phyloP scores from a whole-genome alignment of 129 eudicot genomes.

The Flaveria ramosissima region DNA sequence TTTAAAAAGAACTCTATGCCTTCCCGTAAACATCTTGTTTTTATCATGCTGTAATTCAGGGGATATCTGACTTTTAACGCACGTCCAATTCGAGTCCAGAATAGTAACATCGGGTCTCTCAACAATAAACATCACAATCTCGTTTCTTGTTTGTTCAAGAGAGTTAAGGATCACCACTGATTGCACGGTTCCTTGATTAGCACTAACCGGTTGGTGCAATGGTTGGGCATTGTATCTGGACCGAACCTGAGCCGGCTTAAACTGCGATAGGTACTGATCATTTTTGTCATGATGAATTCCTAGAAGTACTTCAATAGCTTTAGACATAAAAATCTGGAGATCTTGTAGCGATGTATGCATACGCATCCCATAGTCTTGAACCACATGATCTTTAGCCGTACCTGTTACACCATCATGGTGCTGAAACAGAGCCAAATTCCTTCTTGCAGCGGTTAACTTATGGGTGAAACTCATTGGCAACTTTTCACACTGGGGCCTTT shows the following conservation, averaged over 20 bases:
- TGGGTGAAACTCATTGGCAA: conserved; percentile 74
- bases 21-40: conserved; percentile 62
- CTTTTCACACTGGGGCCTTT: conserved; percentile 84
- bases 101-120: conserved; percentile 92
- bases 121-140: conserved; percentile 85
- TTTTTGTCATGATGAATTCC: conserved; percentile 76
- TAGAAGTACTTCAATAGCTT: conserved; percentile 81
- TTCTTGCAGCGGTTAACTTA: conserved; percentile 87
- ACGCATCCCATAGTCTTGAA: conserved; percentile 85
- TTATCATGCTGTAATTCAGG: conserved; percentile 79
- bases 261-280: conserved; percentile 72
- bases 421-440: conserved; percentile 96
- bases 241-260: conserved; percentile 80
- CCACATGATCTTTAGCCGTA: conserved; percentile 97
- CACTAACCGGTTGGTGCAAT: conserved; percentile 57
- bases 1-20: conserved; percentile 87
- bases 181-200: conserved; percentile 76
- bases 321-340: conserved; percentile 88
- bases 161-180: conserved; percentile 85
- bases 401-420: conserved; percentile 99
- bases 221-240: conserved; percentile 90
- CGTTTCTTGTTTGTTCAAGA: conserved; percentile 83
- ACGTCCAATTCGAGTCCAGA: conserved; percentile 95
- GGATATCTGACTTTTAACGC: conserved; percentile 91
- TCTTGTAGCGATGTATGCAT: conserved; percentile 93